These are phyloP conservation scores for Pseudogymnoascus sp. DNA, from an alignment of 2,329 filamentous ascomycete species.

Conservation along the genomic window DNA sequence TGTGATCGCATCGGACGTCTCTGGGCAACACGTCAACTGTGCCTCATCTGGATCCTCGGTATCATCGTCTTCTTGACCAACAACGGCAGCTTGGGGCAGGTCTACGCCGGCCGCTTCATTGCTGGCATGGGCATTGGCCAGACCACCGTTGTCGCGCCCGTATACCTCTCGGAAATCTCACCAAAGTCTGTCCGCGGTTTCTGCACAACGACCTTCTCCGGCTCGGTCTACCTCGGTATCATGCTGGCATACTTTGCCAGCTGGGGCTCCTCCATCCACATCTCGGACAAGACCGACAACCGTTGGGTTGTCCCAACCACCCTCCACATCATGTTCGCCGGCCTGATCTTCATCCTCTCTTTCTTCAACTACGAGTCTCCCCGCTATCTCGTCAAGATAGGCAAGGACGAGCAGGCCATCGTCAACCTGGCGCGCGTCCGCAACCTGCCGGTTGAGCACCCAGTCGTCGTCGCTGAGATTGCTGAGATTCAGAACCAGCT, in stretches of 20 bases:
- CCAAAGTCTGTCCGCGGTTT: slow-evolving; percentile 64
- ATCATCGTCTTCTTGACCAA: slow-evolving; percentile 51
- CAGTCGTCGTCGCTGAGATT: slow-evolving; percentile 56
- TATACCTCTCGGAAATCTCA: slow-evolving; percentile 67
- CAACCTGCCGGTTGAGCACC: slow-evolving; percentile 49
- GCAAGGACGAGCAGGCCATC: slow-evolving; percentile 51
- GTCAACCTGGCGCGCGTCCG: slow-evolving; percentile 50
- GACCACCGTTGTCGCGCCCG: slow-evolving; percentile 59
- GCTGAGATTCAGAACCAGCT: slow-evolving; percentile 57
- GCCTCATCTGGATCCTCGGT: slow-evolving; percentile 49
- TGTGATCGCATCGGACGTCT: slow-evolving; percentile 57
- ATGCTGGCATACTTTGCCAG: slow-evolving; percentile 73
- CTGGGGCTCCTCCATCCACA: slow-evolving; percentile 49
- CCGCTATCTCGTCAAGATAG: slow-evolving; percentile 60
- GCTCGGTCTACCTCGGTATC: slow-evolving; percentile 68
- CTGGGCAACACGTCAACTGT: slow-evolving; percentile 53
- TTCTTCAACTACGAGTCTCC: slow-evolving; percentile 65
- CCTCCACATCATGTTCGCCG: slow-evolving; percentile 70
- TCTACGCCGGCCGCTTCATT: slow-evolving; percentile 61
- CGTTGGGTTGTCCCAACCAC: slow-evolving; percentile 61
- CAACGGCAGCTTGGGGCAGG: slow-evolving; percentile 46
- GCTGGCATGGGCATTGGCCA: slow-evolving; percentile 57
- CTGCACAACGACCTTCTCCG: slow-evolving; percentile 64
- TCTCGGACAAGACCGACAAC: slow-evolving; percentile 35
- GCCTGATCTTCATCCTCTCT: slow-evolving; percentile 61